Percentiles rank a stretch among this genome's conserved stretches.
Conservation (phyloP, 2,329 filamentous ascomycete species). For the Cryphonectria carpinicola region DNA sequence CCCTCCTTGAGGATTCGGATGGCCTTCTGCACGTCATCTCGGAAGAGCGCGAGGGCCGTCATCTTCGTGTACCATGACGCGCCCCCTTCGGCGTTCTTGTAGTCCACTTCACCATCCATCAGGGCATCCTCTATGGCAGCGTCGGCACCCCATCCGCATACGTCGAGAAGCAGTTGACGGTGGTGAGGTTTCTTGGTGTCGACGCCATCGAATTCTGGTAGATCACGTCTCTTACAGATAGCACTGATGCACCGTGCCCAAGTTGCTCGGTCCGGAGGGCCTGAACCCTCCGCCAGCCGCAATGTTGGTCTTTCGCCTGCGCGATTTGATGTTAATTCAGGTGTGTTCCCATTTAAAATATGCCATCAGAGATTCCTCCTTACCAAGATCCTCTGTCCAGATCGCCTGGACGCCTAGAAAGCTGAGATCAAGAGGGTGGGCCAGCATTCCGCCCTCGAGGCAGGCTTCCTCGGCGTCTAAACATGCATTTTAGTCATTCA, state of each 20-base stretch:
- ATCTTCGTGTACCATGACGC: conserved; percentile 70
- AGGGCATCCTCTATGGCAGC: conserved; percentile 67
- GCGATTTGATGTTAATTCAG: neutral
- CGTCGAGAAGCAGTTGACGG: conserved; percentile 73
- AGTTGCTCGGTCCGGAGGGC: conserved; percentile 51
- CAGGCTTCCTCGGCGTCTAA: conserved; percentile 66
- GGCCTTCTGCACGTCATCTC: conserved; percentile 69
- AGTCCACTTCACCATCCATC: conserved; percentile 48
- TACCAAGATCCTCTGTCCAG: conserved; percentile 72
- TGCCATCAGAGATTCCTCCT: conserved; percentile 36
- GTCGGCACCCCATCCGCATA: conserved; percentile 75
- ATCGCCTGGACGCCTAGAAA: conserved; percentile 75
- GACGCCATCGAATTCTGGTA: conserved; percentile 67
- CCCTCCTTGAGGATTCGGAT: conserved; percentile 71
- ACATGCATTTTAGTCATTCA: neutral
- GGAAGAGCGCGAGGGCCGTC: conserved; percentile 75
- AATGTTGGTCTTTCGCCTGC: conserved; percentile 26
- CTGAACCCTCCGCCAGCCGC: conserved; percentile 49
- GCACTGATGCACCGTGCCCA: conserved; percentile 67
- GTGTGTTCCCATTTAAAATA: conserved; percentile 14
- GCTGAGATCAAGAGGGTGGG: conserved; percentile 70
- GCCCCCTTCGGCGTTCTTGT: conserved; percentile 50
- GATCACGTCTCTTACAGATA: conserved; percentile 64
- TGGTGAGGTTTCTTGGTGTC: conserved; percentile 69
- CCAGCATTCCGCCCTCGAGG: conserved; percentile 70